Evolutionary conservation across 495 filamentous ascomycete genomes (phyloP).

Genomic region (Neurospora terricola): DNA sequence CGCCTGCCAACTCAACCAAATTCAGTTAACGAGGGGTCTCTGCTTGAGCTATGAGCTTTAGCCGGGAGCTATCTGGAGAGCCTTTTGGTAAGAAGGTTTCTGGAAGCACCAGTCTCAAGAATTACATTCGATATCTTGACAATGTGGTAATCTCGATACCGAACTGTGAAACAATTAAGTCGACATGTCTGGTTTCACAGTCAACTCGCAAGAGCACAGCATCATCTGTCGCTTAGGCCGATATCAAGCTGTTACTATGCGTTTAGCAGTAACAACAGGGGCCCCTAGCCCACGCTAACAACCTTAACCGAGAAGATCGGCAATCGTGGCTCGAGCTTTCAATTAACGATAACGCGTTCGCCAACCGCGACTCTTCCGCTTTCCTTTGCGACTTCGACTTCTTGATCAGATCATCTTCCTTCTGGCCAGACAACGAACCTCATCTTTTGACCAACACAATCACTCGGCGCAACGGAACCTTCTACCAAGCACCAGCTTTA

Average conservation of each 20-base stretch:
- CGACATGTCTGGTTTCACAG: not conserved
- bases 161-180: not conserved
- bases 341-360: conserved; percentile 11
- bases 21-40: not conserved
- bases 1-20: not conserved
- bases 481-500: not conserved
- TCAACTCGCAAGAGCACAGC: not conserved
- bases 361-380: not conserved
- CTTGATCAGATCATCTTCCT: not conserved
- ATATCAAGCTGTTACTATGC: not conserved
- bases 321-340: conserved; percentile 7
- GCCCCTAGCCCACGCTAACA: not conserved
- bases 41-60: not conserved
- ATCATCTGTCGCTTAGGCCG: not conserved
- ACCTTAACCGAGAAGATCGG: not conserved
- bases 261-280: not conserved
- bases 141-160: not conserved
- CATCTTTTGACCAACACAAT: not conserved
- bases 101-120: not conserved
- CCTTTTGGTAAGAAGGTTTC: not conserved
- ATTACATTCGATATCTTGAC: not conserved
- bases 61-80: not conserved
- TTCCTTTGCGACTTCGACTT: not conserved
- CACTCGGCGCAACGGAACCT: not conserved
- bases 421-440: not conserved